phyloP scores from a whole-genome alignment of 495 filamentous ascomycete genomes.

The Patellaria atrata region DNA sequence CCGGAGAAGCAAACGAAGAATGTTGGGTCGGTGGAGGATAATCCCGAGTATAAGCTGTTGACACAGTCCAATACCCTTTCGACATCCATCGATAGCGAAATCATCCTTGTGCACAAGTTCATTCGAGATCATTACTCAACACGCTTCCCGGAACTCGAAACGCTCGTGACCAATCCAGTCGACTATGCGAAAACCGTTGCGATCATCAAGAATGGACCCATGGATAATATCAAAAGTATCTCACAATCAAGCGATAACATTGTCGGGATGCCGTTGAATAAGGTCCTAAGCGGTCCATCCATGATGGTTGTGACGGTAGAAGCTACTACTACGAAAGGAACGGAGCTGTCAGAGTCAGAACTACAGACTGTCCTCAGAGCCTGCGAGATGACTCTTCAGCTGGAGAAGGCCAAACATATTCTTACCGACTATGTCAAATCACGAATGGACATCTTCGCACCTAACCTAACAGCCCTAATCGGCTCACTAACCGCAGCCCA shows the following conservation, averaged over 20 bases:
- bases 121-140: slow-evolving; percentile 90
- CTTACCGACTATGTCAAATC: slow-evolving; percentile 95
- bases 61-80: slow-evolving; percentile 75
- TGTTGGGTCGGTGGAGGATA: slow-evolving; percentile 66
- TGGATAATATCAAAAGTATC: slow-evolving; percentile 73
- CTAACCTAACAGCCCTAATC: slow-evolving; percentile 84
- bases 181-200: slow-evolving; percentile 94
- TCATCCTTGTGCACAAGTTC: slow-evolving; percentile 86
- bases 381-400: slow-evolving; percentile 72
- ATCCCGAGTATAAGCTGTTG: slow-evolving; percentile 72
- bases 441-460: slow-evolving; percentile 90
- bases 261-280: slow-evolving; percentile 56
- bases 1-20: slow-evolving; percentile 45
- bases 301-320: slow-evolving; percentile 95
- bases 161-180: slow-evolving; percentile 75
- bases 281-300: slow-evolving; percentile 71
- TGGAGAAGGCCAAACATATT: slow-evolving; percentile 75
- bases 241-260: slow-evolving; percentile 57
- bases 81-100: slow-evolving; percentile 79
- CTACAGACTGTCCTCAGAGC: slow-evolving; percentile 60
- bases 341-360: slow-evolving; percentile 57
- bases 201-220: slow-evolving; percentile 81
- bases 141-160: slow-evolving; percentile 92
- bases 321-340: slow-evolving; percentile 75
- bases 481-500: slow-evolving; percentile 93